Evolutionary conservation across 2,329 filamentous ascomycete species (phyloP).

Genomic region (Trichoderma atroviride): DNA sequence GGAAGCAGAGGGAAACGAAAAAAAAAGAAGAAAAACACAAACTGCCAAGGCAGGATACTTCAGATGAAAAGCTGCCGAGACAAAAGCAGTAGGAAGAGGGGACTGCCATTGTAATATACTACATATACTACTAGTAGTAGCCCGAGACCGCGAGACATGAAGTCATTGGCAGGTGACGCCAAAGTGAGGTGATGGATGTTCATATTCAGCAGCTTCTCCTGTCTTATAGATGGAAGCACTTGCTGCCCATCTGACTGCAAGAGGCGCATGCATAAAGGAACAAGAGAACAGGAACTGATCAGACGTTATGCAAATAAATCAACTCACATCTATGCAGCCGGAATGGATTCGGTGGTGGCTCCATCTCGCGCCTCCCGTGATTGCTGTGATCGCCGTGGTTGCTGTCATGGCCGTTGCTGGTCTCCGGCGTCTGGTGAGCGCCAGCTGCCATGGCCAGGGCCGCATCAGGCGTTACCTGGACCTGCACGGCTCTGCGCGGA

Average conservation of each 20-base stretch:
- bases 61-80: background rate
- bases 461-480: slow-evolving; percentile 24
- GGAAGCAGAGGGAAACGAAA: background rate
- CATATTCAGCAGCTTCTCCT: too few species aligned
- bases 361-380: slow-evolving; percentile 28
- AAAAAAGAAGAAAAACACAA: background rate
- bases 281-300: background rate
- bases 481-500: slow-evolving; percentile 27
- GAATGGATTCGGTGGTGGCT: slow-evolving; percentile 41
- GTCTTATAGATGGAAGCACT: background rate
- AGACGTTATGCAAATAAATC: background rate
- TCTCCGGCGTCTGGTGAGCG: slow-evolving; percentile 30
- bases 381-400: slow-evolving; percentile 27
- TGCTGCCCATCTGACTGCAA: background rate
- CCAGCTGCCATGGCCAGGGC: slow-evolving; percentile 15
- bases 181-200: background rate
- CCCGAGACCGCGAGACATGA: background rate
- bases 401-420: background rate
- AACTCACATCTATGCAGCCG: slow-evolving; percentile 43
- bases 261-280: background rate
- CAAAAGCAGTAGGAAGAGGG: background rate
- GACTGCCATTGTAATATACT: background rate
- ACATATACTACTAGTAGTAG: too few species aligned
- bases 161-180: background rate
- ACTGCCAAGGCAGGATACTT: background rate